Percentiles rank a stretch among this genome's conserved stretches.
Evolutionary conservation across 176 grass and related monocot genomes (phyloP).

Genomic region (Juncus inflexus): DNA sequence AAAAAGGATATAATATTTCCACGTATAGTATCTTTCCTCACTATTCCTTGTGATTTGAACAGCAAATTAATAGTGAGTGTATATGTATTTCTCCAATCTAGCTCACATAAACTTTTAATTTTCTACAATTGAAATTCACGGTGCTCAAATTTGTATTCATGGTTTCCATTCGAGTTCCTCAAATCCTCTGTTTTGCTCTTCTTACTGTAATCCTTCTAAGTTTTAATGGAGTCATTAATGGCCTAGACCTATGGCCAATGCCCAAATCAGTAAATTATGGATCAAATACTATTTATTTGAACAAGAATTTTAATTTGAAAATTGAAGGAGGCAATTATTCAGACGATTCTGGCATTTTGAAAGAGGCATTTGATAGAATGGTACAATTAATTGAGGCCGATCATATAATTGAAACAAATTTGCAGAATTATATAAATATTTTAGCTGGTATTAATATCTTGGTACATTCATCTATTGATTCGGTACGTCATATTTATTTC

Average conservation of each 20-base stretch:
- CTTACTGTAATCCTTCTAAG: constrained; percentile 8
- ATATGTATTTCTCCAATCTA: constrained; percentile 4
- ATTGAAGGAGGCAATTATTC: constrained; percentile 53
- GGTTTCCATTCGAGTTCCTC: neutral
- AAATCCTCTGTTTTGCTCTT: constrained; percentile 33
- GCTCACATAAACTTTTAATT: neutral
- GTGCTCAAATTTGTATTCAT: neutral
- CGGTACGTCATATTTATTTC: constrained; percentile 37
- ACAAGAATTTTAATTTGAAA: constrained; percentile 55
- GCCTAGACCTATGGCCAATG: constrained; percentile 84
- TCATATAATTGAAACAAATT: constrained; percentile 38
- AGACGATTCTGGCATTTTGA: constrained; percentile 62
- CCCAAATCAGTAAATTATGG: constrained; percentile 50
- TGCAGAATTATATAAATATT: constrained; percentile 25
- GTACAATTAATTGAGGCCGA: constrained; percentile 45
- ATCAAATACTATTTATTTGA: constrained; percentile 53
- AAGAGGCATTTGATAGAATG: constrained; percentile 77
- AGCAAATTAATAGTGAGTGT: neutral
- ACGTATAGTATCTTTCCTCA: neutral
- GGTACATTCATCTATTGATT: constrained; percentile 52
- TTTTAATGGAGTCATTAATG: constrained; percentile 32
- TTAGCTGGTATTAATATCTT: constrained; percentile 54
- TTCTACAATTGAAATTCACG: neutral
- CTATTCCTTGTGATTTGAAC: neutral
- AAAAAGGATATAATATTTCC: neutral